Evolutionary conservation across 257 asterid species (phyloP), one percentile per base, ranked within the genome.

Genomic region (Penstemon eatonii): DNA sequence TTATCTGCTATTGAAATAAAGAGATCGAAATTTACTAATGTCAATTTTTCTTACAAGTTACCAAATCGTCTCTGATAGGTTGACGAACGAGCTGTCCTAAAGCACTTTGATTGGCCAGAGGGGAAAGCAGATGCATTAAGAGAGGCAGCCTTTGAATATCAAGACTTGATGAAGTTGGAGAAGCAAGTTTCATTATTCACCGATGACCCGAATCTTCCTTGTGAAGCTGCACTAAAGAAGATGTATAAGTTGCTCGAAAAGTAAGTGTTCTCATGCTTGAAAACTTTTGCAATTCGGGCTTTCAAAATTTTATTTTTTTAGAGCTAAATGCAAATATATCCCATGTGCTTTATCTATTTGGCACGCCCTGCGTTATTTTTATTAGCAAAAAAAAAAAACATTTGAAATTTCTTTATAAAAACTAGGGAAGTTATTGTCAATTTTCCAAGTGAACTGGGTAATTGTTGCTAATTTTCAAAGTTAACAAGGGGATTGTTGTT

Each of bases 81-180:
- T n/a, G 96, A 93, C n/a, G 97, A 94, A 76, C 90, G 97, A 63
- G 97, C 96, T 52, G 97, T 89, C 54, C 85, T 94, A 42, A 94
- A 94, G 89, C 99, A 90, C 77, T 89, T 91, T 12, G 99, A 94
- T 58, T 94, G 99, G 97, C 99, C 99, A 59, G 99, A 91, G 77
- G 94, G 91, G 50, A 93, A 93, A 87, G 97, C 97, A 61, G 99
- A 91, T 76, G 95, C 99, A 50, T 70, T 94, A 54, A 81, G 99
- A 76, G 99, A 94, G 74, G 97, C 97, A 52, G 78, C 97, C 6
- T 91, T 94, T 52, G 99, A 89, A 75, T 94, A 87, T 78, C 99
- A 90, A 69, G 97, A 94, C 80, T 74, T 94, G 71, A 76, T 75
- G 80, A 90, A 94, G 76, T 81, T 94, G 71, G 99, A 91, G 86